These are phyloP conservation scores for Micractinium sp. DNA, from an alignment of 139 green algal genomes.

Conservation along the genomic window DNA sequence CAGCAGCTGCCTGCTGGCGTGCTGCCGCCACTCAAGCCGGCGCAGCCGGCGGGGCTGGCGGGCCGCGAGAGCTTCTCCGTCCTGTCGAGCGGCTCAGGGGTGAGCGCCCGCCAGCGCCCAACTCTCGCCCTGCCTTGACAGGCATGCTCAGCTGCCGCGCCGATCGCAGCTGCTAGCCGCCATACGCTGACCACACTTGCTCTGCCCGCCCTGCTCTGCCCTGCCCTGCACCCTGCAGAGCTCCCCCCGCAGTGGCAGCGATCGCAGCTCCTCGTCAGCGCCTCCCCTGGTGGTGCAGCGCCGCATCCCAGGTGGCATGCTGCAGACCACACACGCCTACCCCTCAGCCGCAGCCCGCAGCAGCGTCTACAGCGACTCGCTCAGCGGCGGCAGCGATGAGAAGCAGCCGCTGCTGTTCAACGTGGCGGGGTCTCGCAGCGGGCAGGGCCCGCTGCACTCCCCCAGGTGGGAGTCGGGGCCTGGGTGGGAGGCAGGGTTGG, in stretches of 20 bases:
- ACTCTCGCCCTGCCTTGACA: background rate
- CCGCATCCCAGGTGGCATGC: background rate
- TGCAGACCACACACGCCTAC: slow-evolving; percentile 15
- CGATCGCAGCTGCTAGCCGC: too few relatives aligned
- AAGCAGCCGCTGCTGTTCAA: slow-evolving; percentile 23
- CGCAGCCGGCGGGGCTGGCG: background rate
- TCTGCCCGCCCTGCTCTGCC: too few relatives aligned
- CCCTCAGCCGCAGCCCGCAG: background rate
- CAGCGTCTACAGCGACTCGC: slow-evolving; percentile 4
- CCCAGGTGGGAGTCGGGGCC: background rate
- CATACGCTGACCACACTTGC: too few relatives aligned
- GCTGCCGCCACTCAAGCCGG: background rate
- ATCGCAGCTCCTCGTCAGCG: background rate
- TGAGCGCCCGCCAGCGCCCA: background rate
- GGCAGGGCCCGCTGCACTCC: background rate
- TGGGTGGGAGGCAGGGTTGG: background rate
- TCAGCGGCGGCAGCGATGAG: slow-evolving; percentile 7
- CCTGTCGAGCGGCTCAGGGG: background rate
- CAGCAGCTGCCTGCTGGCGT: background rate
- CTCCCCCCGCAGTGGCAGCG: slow-evolving; percentile 32
- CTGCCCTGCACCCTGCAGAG: slow-evolving; percentile 2
- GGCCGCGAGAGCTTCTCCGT: background rate
- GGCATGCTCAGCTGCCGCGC: too few relatives aligned
- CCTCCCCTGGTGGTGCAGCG: background rate
- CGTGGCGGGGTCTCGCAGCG: background rate